Evolutionary conservation across 495 filamentous ascomycete species (phyloP).

Genomic region (Penicillium fimorum): DNA sequence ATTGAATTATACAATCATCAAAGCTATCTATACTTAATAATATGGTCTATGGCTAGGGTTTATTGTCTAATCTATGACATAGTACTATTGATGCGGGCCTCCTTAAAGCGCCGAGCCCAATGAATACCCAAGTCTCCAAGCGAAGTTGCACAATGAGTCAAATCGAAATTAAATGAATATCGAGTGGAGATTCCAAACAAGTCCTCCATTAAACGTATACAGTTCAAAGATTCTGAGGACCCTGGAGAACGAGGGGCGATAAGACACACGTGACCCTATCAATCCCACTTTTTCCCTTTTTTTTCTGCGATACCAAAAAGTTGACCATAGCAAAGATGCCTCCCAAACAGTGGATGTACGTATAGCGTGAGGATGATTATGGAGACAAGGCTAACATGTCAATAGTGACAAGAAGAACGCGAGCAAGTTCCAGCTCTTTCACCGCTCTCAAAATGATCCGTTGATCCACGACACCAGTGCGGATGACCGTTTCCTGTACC

Average conservation of each 20-base stretch:
- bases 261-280: constrained; percentile 41
- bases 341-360: constrained; percentile 83
- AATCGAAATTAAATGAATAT: background rate
- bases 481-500: constrained; percentile 75
- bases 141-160: constrained; percentile 8
- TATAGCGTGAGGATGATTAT: constrained; percentile 9
- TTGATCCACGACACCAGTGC: constrained; percentile 83
- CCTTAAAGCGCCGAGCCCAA: constrained; percentile 6
- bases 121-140: constrained; percentile 13
- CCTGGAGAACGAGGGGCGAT: constrained; percentile 33
- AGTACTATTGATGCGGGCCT: constrained; percentile 5
- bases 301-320: constrained; percentile 22
- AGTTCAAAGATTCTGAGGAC: constrained; percentile 17
- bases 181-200: background rate
- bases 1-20: background rate
- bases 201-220: background rate
- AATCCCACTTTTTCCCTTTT: constrained; percentile 36
- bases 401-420: constrained; percentile 89
- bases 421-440: constrained; percentile 86
- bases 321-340: constrained; percentile 58
- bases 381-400: constrained; percentile 12
- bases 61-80: background rate
- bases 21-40: background rate
- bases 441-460: constrained; percentile 96
- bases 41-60: no score